Percentiles rank a stretch among this genome's conserved stretches.
phyloP scores from a whole-genome alignment of 179 eudicot genomes.

The Silene noctiflora region DNA sequence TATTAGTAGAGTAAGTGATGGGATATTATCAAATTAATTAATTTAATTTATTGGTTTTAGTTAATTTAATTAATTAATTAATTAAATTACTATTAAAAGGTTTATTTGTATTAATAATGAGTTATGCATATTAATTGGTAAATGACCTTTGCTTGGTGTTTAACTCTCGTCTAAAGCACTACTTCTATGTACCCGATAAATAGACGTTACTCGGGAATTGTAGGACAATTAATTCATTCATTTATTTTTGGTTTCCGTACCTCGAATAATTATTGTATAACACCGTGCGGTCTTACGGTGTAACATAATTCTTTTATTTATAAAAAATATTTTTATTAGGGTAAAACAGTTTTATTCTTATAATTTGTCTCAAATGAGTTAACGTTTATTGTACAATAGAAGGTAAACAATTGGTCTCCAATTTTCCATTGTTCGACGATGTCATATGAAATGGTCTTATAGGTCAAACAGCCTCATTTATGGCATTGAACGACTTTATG shows the following conservation, averaged over 20 bases:
- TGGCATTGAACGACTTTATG: too few species aligned
- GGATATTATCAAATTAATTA: background rate
- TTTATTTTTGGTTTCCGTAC: background rate
- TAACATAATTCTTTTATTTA: too few species aligned
- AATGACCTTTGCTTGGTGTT: conserved; percentile 1
- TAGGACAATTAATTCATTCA: background rate
- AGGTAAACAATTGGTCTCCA: too few species aligned
- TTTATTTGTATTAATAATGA: background rate
- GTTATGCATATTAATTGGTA: background rate
- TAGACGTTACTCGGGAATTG: background rate
- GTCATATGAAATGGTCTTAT: too few species aligned
- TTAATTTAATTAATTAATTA: background rate
- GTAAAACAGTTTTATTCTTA: too few species aligned
- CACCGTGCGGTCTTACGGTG: too few species aligned
- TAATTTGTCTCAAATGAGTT: too few species aligned
- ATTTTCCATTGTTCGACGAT: too few species aligned
- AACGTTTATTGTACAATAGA: too few species aligned
- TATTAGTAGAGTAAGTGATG: background rate
- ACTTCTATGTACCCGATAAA: background rate
- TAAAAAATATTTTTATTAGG: too few species aligned
- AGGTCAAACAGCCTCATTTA: too few species aligned
- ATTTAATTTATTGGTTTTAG: background rate
- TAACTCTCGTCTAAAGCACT: background rate
- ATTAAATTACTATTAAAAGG: background rate
- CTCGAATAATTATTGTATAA: too few species aligned